Percentiles rank a stretch among this genome's conserved stretches.
These are phyloP conservation scores for Gomphus bonarii DNA, from an alignment of 1,284 basidiomycete genomes.

Conservation along the genomic window DNA sequence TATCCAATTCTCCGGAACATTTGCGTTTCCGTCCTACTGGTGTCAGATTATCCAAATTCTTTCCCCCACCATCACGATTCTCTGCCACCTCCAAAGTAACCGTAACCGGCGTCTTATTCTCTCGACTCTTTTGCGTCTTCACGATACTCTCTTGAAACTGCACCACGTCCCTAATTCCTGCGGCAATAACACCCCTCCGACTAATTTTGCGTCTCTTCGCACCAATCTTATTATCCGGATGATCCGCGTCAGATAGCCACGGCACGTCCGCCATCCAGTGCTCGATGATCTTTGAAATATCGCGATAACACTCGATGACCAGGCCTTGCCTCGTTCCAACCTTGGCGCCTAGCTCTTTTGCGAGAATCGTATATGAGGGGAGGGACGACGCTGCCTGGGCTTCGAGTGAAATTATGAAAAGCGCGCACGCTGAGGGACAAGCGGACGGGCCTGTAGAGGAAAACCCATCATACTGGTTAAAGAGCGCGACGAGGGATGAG, in stretches of 20 bases:
- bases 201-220: slow-evolving; percentile 33
- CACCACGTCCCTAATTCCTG: slow-evolving; percentile 56
- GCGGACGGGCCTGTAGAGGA: slow-evolving; percentile 21
- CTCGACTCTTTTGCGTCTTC: slow-evolving; percentile 27
- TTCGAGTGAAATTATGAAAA: slow-evolving; percentile 64
- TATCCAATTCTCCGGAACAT: slow-evolving; percentile 6
- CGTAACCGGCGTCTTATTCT: slow-evolving; percentile 18
- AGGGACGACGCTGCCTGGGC: slow-evolving; percentile 46
- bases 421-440: slow-evolving; percentile 50
- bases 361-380: slow-evolving; percentile 28
- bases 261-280: slow-evolving; percentile 54
- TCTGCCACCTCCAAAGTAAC: slow-evolving; percentile 26
- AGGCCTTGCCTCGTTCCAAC: slow-evolving; percentile 43
- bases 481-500: slow-evolving; percentile 39
- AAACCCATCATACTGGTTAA: slow-evolving; percentile 33
- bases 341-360: slow-evolving; percentile 38
- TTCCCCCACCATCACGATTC: slow-evolving; percentile 18
- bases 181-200: slow-evolving; percentile 35
- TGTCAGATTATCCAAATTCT: slow-evolving; percentile 20
- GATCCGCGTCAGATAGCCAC: slow-evolving; percentile 46
- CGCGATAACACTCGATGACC: slow-evolving; percentile 59
- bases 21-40: slow-evolving; percentile 9
- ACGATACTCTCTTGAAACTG: slow-evolving; percentile 53
- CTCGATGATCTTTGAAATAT: slow-evolving; percentile 46
- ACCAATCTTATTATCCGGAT: slow-evolving; percentile 27